Percentiles rank a stretch among this genome's conserved stretches.
These are phyloP conservation scores for Penicillium bialowiezense DNA, from an alignment of 495 filamentous ascomycete genomes.

Conservation along the genomic window DNA sequence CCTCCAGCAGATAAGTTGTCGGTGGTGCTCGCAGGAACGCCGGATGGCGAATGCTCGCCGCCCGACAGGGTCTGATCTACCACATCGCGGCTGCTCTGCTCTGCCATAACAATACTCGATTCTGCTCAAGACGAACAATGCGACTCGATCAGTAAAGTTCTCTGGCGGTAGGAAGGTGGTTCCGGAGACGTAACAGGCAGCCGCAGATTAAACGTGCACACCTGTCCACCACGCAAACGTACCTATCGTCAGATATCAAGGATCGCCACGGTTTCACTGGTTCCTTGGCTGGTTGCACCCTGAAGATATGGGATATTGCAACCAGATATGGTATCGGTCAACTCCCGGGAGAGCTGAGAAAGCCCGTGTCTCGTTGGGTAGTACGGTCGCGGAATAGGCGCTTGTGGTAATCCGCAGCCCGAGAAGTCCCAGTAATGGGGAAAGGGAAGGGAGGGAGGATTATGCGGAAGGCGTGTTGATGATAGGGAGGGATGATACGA, in stretches of 20 bases:
- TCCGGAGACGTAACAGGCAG: conserved; percentile 12
- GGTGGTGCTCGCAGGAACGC: conserved; percentile 65
- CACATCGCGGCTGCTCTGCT: conserved; percentile 74
- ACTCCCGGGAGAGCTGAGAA: conserved; percentile 20
- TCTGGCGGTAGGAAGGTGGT: conserved; percentile 5
- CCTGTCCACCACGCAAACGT: conserved; percentile 24
- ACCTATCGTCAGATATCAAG: conserved; percentile 52
- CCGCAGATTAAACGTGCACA: conserved; percentile 26
- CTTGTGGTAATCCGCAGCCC: conserved; percentile 23
- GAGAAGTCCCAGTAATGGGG: conserved; percentile 23
- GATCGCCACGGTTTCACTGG: conserved; percentile 49
- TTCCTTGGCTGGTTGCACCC: conserved; percentile 42
- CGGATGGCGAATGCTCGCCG: conserved; percentile 68
- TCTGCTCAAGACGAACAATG: conserved; percentile 40
- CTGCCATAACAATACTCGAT: conserved; percentile 76
- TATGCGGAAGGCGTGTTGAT: conserved; percentile 21
- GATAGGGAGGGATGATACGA: conserved; percentile 19
- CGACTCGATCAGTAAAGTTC: conserved; percentile 25
- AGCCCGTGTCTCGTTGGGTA: conserved; percentile 11
- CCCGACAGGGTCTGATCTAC: conserved; percentile 75
- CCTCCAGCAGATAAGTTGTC: conserved; percentile 53
- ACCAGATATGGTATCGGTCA: conserved; percentile 29
- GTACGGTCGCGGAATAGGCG: conserved; percentile 21
- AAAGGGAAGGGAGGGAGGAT: conserved; percentile 19
- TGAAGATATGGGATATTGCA: conserved; percentile 33